phyloP scores from a whole-genome alignment of 2,329 filamentous ascomycete genomes.

The Cladobotryum protrusum region DNA sequence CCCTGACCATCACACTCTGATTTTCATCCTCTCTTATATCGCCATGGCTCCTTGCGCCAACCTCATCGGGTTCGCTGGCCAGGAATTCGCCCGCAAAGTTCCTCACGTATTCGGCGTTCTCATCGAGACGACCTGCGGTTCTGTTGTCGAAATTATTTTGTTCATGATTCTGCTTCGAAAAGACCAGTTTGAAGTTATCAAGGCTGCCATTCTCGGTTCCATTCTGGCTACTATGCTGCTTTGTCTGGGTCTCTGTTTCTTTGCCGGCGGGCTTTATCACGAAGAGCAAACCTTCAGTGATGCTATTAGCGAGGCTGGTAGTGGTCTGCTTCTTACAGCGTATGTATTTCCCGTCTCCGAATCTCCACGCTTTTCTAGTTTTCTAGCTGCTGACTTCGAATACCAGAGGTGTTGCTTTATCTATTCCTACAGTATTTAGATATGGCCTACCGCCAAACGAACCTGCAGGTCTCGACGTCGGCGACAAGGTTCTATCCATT shows the following conservation, averaged over 20 bases:
- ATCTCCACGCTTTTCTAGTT: not conserved
- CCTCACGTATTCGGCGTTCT: conserved; percentile 65
- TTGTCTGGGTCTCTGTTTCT: conserved; percentile 75
- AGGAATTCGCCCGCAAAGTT: conserved; percentile 74
- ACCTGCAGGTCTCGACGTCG: conserved; percentile 34
- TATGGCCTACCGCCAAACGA: conserved; percentile 22
- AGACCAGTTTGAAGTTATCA: conserved; percentile 58
- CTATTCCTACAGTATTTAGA: conserved; percentile 41
- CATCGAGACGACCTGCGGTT: conserved; percentile 58
- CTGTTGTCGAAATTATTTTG: conserved; percentile 34
- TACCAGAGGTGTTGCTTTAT: conserved; percentile 28
- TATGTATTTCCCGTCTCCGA: conserved; percentile 40
- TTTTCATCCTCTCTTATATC: conserved; percentile 44
- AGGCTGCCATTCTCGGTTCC: conserved; percentile 77
- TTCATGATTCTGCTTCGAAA: conserved; percentile 7
- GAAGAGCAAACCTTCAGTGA: conserved; percentile 67
- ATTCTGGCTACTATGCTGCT: conserved; percentile 73
- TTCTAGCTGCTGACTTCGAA: not conserved
- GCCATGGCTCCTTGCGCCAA: conserved; percentile 48
- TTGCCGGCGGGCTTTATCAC: conserved; percentile 63
- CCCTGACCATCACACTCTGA: conserved; percentile 33
- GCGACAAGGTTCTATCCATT: conserved; percentile 50
- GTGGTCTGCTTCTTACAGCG: conserved; percentile 69
- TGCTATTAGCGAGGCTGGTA: conserved; percentile 72
- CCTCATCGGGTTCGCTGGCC: conserved; percentile 41